These are phyloP conservation scores for Auriscalpium microsporum DNA, from an alignment of 768 basidiomycete species.

Conservation along the genomic window DNA sequence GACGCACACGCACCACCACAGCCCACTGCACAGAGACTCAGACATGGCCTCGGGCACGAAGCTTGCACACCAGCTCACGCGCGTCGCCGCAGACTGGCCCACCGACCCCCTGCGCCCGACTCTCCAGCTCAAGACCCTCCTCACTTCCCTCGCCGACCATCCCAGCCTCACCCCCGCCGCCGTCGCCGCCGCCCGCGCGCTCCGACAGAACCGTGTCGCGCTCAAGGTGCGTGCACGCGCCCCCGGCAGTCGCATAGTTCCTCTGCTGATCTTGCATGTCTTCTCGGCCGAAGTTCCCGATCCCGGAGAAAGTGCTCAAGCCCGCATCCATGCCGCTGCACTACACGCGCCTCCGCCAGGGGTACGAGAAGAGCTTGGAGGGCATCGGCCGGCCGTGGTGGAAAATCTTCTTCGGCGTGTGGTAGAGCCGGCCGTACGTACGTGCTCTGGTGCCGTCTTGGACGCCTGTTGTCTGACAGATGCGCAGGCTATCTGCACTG, in stretches of 20 bases:
- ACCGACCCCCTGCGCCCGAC: slow-evolving; percentile 71
- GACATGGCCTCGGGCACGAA: slow-evolving; percentile 24
- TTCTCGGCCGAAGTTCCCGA: slow-evolving; percentile 44
- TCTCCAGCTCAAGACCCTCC: slow-evolving; percentile 59
- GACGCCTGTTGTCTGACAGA: background rate
- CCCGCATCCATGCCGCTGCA: slow-evolving; percentile 68
- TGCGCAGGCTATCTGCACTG: background rate
- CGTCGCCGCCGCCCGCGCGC: slow-evolving; percentile 48
- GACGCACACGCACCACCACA: slow-evolving; percentile 1
- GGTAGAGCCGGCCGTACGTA: slow-evolving; percentile 33
- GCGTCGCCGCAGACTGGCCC: slow-evolving; percentile 57
- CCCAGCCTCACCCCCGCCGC: slow-evolving; percentile 57
- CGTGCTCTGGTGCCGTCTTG: background rate
- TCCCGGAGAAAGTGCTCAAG: slow-evolving; percentile 52
- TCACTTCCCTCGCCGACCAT: slow-evolving; percentile 56
- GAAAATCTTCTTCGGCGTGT: slow-evolving; percentile 74
- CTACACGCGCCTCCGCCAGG: slow-evolving; percentile 66
- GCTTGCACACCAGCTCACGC: slow-evolving; percentile 40
- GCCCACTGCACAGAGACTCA: slow-evolving; percentile 5
- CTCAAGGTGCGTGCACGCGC: slow-evolving; percentile 39
- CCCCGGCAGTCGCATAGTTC: background rate
- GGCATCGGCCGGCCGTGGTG: slow-evolving; percentile 79
- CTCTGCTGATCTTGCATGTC: background rate
- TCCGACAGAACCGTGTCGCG: slow-evolving; percentile 47
- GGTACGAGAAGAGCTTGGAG: slow-evolving; percentile 63